Evolutionary conservation across 1,139 yeast genomes (phyloP), one percentile per base, ranked within the genome.

Genomic region (Geotrichum histeridarum): DNA sequence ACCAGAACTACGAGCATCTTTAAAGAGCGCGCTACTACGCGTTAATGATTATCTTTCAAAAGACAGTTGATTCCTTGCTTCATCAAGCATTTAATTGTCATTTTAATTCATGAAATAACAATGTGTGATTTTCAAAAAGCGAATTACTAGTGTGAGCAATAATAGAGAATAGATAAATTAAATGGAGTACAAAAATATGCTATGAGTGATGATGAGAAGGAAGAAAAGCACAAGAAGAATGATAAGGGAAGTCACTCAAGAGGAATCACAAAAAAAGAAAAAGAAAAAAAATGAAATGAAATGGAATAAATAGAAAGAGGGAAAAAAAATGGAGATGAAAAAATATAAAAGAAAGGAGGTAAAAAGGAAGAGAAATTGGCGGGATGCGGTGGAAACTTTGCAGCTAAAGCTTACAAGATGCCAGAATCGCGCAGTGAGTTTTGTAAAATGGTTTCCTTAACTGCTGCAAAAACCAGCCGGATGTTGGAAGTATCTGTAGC

Each of bases 401-500:
- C 1, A 33, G 15, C 27, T 3, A 17, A 11, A 3, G 14, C 27
- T 48, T 62, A 81, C 60, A 88, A 73, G 54, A 90, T 80, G 51
- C 97, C 97, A 62, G 94, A 85, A 65, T 89, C 96, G 69, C 83
- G 82, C 61, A 90, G 77, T 31, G 90, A 78, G 67, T 90, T 90
- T 64, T 88, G 95, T 67, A 90, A 76, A 54, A 90, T 86, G 3
- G 96, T 87, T 69, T 89, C 96, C 67, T 85, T 86, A 35, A 90
- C 93, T 14, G 95, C 95, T 3, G 95, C 95, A 74, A 90, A 88
- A 6, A 90, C 96, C 64, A 89, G 74, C 64, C 86, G 82, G 60
- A 90, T 89, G 68, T 90, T 90, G 31, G 89, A 83, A 8, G 97
- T 89, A 68, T 90, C 96, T 0, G 96, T 90, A 0, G 97, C 97